Evolutionary conservation across 2,329 filamentous ascomycete species (phyloP).

Genomic region (Aureobasidium zeae): DNA sequence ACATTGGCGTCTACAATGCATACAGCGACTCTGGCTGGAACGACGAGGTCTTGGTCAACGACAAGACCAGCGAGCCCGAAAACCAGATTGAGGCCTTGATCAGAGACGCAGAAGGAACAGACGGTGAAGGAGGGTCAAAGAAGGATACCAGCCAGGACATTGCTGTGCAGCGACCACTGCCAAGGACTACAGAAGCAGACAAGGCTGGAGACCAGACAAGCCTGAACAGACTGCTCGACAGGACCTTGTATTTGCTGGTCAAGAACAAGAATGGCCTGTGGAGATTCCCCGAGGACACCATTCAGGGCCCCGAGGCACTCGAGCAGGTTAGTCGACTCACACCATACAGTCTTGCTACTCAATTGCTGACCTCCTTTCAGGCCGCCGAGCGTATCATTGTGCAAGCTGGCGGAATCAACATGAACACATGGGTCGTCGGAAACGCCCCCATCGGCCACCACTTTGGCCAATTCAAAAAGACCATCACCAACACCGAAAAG

Average conservation of each 20-base stretch:
- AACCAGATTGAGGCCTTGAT: constrained; percentile 60
- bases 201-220: constrained; percentile 62
- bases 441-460: constrained; percentile 80
- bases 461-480: constrained; percentile 45
- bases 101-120: constrained; percentile 57
- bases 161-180: constrained; percentile 56
- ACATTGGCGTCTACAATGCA: constrained; percentile 76
- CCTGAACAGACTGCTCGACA: constrained; percentile 67
- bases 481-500: constrained; percentile 24
- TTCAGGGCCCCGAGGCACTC: constrained; percentile 65
- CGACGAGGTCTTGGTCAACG: constrained; percentile 75
- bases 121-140: constrained; percentile 17
- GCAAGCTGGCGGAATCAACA: constrained; percentile 75
- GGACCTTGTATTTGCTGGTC: constrained; percentile 82
- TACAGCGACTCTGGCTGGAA: constrained; percentile 72
- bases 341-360: neutral
- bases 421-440: constrained; percentile 98
- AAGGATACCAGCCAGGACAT: constrained; percentile 19
- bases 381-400: constrained; percentile 70
- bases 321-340: constrained; percentile 64
- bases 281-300: constrained; percentile 68
- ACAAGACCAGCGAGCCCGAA: constrained; percentile 55
- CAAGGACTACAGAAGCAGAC: constrained; percentile 71
- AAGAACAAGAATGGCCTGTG: constrained; percentile 62
- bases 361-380: constrained; percentile 42